These are phyloP conservation scores for Candida succiphila DNA, from an alignment of 805 yeast genomes.

Conservation along the genomic window DNA sequence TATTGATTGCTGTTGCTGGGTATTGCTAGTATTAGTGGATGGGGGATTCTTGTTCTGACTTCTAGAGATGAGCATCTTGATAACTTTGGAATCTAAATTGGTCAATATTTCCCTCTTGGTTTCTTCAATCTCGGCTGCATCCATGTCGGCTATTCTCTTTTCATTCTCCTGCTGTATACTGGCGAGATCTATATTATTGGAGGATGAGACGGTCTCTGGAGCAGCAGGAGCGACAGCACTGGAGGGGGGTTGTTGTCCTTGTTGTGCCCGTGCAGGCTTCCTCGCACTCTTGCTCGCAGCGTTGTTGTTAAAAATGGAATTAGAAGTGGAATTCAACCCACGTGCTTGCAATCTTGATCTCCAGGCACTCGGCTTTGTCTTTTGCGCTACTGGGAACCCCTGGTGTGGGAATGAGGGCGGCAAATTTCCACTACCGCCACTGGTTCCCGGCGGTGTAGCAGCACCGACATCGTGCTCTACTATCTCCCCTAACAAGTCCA, in stretches of 20 bases:
- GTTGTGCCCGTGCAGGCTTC: neutral
- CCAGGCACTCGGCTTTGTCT: slow-evolving; percentile 39
- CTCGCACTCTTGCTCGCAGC: neutral
- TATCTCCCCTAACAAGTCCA: slow-evolving; percentile 68
- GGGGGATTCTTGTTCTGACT: slow-evolving; percentile 36
- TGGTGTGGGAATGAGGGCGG: slow-evolving; percentile 1
- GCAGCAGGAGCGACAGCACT: too few relatives aligned
- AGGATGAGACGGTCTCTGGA: slow-evolving; percentile 1
- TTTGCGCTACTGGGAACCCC: slow-evolving; percentile 28
- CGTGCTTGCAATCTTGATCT: slow-evolving; percentile 29
- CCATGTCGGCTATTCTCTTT: slow-evolving; percentile 49
- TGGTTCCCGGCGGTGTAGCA: slow-evolving; percentile 20
- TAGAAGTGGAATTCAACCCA: slow-evolving; percentile 19
- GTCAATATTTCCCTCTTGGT: slow-evolving; percentile 60
- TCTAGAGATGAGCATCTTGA: slow-evolving; percentile 47
- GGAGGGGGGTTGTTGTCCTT: neutral
- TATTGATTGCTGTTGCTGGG: slow-evolving; percentile 23
- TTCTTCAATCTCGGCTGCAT: slow-evolving; percentile 48
- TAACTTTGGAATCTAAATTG: slow-evolving; percentile 58
- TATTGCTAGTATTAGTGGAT: slow-evolving; percentile 23
- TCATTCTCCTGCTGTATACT: slow-evolving; percentile 71
- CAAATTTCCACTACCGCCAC: neutral
- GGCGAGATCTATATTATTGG: slow-evolving; percentile 41
- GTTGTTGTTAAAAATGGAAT: slow-evolving; percentile 1
- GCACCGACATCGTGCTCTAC: slow-evolving; percentile 47